Conservation (phyloP, 1,139 yeast genomes). For the Magnusiomyces magnusii region DNA sequence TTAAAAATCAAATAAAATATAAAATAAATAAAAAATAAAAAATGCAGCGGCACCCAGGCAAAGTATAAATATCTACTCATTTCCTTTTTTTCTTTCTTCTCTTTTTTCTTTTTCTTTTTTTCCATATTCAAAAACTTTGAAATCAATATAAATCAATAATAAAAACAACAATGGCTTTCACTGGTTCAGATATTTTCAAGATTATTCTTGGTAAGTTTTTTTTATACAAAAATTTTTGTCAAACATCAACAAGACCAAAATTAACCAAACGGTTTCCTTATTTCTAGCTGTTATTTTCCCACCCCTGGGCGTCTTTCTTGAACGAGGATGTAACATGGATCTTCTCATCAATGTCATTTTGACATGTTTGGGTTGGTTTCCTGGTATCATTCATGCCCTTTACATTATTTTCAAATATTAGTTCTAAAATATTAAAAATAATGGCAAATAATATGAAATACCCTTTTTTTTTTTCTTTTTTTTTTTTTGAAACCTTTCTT, state of each 20-base stretch:
- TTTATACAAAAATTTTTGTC: not conserved
- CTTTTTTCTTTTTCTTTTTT: not conserved
- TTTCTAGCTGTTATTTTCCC: conserved; percentile 53
- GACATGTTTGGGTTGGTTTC: conserved; percentile 59
- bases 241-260: too few species aligned
- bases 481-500: not conserved
- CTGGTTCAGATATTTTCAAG: conserved; percentile 44
- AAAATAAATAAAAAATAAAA: too few species aligned
- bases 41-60: not conserved
- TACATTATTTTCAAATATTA: conserved; percentile 40
- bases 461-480: not conserved
- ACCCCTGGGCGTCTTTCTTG: conserved; percentile 68
- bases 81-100: not conserved
- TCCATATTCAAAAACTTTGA: not conserved
- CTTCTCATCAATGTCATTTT: conserved; percentile 53
- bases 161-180: conserved; percentile 27
- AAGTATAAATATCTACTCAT: not conserved
- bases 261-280: not conserved
- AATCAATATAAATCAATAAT: too few species aligned
- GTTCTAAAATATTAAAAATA: not conserved
- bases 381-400: conserved; percentile 50
- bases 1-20: too few species aligned
- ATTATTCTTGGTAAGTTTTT: conserved; percentile 39
- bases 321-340: conserved; percentile 53
- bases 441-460: not conserved